A percentile compares a stretch with the other conserved stretches of the same genome.
Evolutionary conservation across 345 rosid species (phyloP).

Genomic region (Combretum micranthum): DNA sequence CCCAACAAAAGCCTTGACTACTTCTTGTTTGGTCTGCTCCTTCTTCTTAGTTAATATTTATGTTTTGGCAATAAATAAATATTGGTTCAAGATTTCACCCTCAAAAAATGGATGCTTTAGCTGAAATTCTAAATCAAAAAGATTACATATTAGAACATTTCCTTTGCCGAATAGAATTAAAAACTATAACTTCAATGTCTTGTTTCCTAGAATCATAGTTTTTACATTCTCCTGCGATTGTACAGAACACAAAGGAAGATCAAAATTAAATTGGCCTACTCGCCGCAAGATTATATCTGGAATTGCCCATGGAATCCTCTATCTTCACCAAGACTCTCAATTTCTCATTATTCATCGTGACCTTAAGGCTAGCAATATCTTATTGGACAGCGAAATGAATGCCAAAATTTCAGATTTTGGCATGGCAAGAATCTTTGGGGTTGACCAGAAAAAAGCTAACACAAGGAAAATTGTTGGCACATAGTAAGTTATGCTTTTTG

Average conservation of each 20-base stretch:
- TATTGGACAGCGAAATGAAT: slow-evolving; percentile 13
- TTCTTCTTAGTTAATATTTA: too few species aligned
- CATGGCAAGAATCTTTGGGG: slow-evolving; percentile 13
- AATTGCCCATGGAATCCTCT: slow-evolving; percentile 14
- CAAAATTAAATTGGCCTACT: slow-evolving; percentile 10
- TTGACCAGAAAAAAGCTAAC: slow-evolving; percentile 11
- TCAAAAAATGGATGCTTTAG: too few species aligned
- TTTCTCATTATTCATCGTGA: slow-evolving; percentile 20
- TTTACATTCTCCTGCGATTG: too few species aligned
- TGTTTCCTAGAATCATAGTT: too few species aligned
- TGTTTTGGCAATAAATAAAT: too few species aligned
- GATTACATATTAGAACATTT: neutral
- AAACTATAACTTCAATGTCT: neutral
- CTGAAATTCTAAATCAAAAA: neutral
- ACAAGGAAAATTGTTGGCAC: slow-evolving; percentile 19
- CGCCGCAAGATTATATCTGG: slow-evolving; percentile 15
- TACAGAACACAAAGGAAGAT: slow-evolving; percentile 8
- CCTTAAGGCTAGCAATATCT: slow-evolving; percentile 18
- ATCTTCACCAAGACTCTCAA: slow-evolving; percentile 20
- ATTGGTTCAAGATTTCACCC: too few species aligned
- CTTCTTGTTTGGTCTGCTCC: slow-evolving; percentile 14
- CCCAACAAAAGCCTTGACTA: slow-evolving; percentile 26
- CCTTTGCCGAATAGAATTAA: neutral
- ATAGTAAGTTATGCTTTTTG: slow-evolving; percentile 15
- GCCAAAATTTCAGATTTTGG: slow-evolving; percentile 29